Evolutionary conservation across 306 rosid species (phyloP).

Genomic region (Trifolium dubium): DNA sequence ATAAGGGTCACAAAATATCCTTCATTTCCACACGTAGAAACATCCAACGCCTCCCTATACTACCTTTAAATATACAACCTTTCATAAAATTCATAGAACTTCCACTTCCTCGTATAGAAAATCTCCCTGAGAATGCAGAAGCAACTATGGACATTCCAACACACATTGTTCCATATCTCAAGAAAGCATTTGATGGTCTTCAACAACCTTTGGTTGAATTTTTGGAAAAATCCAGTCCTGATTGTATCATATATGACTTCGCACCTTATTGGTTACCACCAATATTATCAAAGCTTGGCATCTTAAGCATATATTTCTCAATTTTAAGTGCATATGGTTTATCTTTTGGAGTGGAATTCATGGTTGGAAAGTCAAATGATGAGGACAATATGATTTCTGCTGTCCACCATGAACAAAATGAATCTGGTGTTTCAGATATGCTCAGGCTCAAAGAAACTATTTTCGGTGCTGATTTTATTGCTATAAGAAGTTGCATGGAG

Average conservation of each 20-base stretch:
- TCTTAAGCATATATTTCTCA: neutral
- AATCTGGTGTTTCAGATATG: slow-evolving; percentile 9
- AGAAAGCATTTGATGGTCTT: slow-evolving; percentile 38
- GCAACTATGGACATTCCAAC: slow-evolving; percentile 13
- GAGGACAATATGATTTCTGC: slow-evolving; percentile 18
- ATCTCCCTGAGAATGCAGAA: neutral
- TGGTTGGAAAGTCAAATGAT: neutral
- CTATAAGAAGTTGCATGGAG: slow-evolving; percentile 44
- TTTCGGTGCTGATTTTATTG: slow-evolving; percentile 34
- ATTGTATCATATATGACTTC: slow-evolving; percentile 16
- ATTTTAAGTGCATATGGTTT: neutral
- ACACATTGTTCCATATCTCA: slow-evolving; percentile 23
- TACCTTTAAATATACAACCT: slow-evolving; percentile 33
- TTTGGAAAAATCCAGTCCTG: neutral
- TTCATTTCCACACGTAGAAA: slow-evolving; percentile 58
- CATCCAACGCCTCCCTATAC: slow-evolving; percentile 52
- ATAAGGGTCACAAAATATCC: slow-evolving; percentile 49
- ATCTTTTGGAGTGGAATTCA: neutral
- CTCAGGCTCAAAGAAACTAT: neutral
- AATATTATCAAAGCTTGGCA: neutral
- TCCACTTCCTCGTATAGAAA: slow-evolving; percentile 1
- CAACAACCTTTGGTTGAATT: slow-evolving; percentile 30
- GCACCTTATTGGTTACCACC: slow-evolving; percentile 12
- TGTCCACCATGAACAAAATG: neutral
- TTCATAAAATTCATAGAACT: slow-evolving; percentile 33